Base-by-base conservation (phyloP, 495 filamentous ascomycete species). In the Penicillium pulvis region DNA sequence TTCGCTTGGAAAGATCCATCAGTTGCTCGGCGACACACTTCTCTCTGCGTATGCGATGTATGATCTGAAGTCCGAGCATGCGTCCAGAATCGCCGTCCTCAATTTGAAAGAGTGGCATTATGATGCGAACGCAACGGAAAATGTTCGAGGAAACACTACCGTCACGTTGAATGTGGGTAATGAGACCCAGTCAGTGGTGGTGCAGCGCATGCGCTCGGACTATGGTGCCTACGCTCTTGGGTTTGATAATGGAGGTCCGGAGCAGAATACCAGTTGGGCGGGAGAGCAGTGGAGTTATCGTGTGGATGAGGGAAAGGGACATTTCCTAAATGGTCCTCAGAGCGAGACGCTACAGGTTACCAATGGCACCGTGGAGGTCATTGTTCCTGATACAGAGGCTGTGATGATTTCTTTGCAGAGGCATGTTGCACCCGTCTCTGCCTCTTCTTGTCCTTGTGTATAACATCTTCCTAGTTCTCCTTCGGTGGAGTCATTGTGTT, bases 261-360 rank as follows among this genome's bases (percentile, higher is more conserved):
- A 48, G 19, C 24, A 70, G 26, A 68, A 68, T 58, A 60, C 68
- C 9, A 68, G 65, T 16, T 68, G 68, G 68, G 63, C 66, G 23
- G 63, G 68, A 11, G 60, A 66, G 53, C 60, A 66, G 26, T 71
- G 68, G 66, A 55, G 43, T n/a, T 62, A 60, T 44, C 54, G 52
- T 30, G 42, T 68, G 23, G 57, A 65, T 31, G 11, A 57, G n/a
- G 64, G 64, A 7, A 60, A 51, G 19, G 65, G 67, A 0, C 61
- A 59, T 46, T 55, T 55, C 23, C 24, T 46, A 19, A 11, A 43
- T 17, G 51, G 43, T 16, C 44, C 16, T 36, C 8, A 59, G 17
- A 33, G 49, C 20, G 51, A 59, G 19, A 41, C 19, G 14, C 8
- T 59, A 12, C 5, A 8, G 9, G 23, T 59, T 19, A 48, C 11